These are phyloP conservation scores for Collybia sp. DNA, from an alignment of 768 basidiomycete genomes.

Conservation along the genomic window DNA sequence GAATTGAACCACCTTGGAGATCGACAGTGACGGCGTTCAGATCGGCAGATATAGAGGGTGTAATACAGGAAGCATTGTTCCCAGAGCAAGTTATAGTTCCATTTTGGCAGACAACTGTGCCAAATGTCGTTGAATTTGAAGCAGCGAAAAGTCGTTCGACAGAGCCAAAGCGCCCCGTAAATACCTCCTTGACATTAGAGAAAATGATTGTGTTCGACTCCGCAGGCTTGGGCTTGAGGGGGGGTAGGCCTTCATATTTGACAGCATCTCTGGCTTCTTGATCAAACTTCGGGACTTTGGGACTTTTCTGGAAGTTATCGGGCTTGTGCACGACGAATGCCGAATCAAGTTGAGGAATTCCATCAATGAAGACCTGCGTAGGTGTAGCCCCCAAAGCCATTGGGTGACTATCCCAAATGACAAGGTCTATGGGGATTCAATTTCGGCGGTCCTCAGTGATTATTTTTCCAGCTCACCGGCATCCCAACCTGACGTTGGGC, in stretches of 20 bases:
- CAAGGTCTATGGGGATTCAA: constrained; percentile 45
- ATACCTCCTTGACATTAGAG: constrained; percentile 55
- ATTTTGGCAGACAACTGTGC: constrained; percentile 34
- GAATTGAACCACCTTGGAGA: constrained; percentile 66
- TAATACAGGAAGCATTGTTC: constrained; percentile 15
- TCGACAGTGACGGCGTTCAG: constrained; percentile 40
- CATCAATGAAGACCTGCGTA: constrained; percentile 85
- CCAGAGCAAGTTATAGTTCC: constrained; percentile 52
- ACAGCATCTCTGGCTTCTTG: constrained; percentile 60
- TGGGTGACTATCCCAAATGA: constrained; percentile 84
- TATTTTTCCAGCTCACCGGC: constrained; percentile 43
- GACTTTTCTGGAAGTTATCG: constrained; percentile 34
- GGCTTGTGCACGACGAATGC: constrained; percentile 51
- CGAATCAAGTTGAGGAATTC: constrained; percentile 64
- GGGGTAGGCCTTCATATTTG: constrained; percentile 70
- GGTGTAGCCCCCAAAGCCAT: constrained; percentile 85
- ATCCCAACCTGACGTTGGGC: constrained; percentile 53
- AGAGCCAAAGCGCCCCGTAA: constrained; percentile 18
- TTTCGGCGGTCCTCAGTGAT: background rate
- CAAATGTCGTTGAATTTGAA: constrained; percentile 13
- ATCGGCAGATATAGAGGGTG: constrained; percentile 8
- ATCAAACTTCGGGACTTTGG: constrained; percentile 67
- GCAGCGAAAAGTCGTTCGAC: constrained; percentile 25
- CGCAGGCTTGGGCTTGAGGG: constrained; percentile 43
- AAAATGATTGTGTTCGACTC: constrained; percentile 43